Base-by-base conservation (phyloP, 495 filamentous ascomycete genomes). In the Podospora anserina region DNA sequence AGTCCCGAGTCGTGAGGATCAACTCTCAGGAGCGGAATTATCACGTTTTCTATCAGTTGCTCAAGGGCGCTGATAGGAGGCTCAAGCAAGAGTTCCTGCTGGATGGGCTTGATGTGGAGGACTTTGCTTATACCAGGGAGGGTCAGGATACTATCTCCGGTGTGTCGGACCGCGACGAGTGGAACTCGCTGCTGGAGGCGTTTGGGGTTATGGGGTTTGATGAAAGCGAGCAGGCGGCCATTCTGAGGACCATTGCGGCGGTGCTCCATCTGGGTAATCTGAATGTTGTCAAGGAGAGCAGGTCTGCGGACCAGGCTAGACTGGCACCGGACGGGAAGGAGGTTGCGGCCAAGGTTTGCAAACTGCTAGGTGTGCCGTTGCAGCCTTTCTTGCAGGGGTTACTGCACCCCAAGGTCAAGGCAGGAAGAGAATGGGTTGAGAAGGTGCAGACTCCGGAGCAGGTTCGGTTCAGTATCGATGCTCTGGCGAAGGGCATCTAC, bases 361-460 rank as follows among this genome's bases (percentile, higher is more conserved):
- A 86, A 32, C 84, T 98, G 16, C 84, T 99, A 5, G 94, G 93
- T 0, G 95, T 99, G 63, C 85, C 89, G 6, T 71, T 90, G 0
- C 93, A 97, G 28, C 85, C 89, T 0, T 99, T 99, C 73, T 81
- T 95, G 7, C 91, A 92, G 71, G 93, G 93, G 0, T 79, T 99
- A 16, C 83, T 99, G 15, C 95, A 97, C 74, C 96, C 96, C 5
- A 90, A 85, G 64, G 96, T 99, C 5, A 97, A 95, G 76, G 96
- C 96, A 56, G 96, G 96, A 27, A 88, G 92, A 49, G 96, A 99
- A 81, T 97, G 93, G 94, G 96, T 99, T 6, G 93, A 97, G 74
- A 97, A 97, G 75, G 94, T 94, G 15, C 93, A 98, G 76, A 97
- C 94, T 1, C 94, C 95, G 3, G 96, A 99, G 70, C 96, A 99